These are phyloP conservation scores for Xylaria palmicola DNA, from an alignment of 495 filamentous ascomycete species.

Conservation along the genomic window DNA sequence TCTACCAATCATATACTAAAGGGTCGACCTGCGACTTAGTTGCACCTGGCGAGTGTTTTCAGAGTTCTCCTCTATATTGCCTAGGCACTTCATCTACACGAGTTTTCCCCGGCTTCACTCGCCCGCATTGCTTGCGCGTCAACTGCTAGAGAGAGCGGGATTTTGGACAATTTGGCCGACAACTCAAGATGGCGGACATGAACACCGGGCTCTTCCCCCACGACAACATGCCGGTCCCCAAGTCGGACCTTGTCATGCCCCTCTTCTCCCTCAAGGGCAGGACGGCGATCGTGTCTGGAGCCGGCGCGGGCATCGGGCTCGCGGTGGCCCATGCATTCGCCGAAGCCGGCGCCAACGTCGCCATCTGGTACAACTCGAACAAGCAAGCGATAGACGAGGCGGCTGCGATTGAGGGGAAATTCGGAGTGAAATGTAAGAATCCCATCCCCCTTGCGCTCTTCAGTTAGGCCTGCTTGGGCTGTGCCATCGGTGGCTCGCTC, in stretches of 20 bases:
- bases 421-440: conserved; percentile 75
- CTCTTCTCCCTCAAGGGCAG: conserved; percentile 82
- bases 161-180: too few relatives aligned
- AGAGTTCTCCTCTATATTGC: too few relatives aligned
- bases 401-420: conserved; percentile 67
- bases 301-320: conserved; percentile 78
- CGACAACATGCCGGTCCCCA: conserved; percentile 59
- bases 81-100: too few relatives aligned
- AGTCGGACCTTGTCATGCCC: conserved; percentile 62
- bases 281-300: conserved; percentile 81
- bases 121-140: background rate
- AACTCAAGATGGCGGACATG: conserved; percentile 46
- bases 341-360: conserved; percentile 85
- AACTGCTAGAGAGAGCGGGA: background rate
- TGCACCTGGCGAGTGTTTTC: too few relatives aligned
- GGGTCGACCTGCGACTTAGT: too few relatives aligned
- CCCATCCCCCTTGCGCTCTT: background rate
- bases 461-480: too few relatives aligned
- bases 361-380: conserved; percentile 84
- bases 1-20: background rate
- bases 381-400: conserved; percentile 68
- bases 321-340: conserved; percentile 71
- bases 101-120: background rate
- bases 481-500: too few relatives aligned
- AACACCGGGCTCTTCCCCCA: conserved; percentile 59